These are phyloP conservation scores for Teratosphaeria destructans DNA, from an alignment of 2,329 filamentous ascomycete genomes.

Conservation along the genomic window DNA sequence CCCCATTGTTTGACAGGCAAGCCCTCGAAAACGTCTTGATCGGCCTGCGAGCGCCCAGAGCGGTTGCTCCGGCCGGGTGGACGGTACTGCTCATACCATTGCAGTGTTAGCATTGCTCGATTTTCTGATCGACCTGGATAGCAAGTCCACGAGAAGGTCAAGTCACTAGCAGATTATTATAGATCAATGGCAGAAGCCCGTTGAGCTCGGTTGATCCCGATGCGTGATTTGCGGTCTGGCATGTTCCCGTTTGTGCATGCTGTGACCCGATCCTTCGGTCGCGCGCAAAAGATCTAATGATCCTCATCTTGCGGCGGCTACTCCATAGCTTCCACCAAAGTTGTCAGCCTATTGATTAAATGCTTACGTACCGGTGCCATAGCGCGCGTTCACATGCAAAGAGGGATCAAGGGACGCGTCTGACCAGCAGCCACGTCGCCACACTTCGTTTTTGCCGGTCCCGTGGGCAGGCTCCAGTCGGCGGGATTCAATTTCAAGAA, in stretches of 20 bases:
- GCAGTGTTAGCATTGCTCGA: slow-evolving; percentile 9
- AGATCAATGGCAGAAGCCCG: not conserved
- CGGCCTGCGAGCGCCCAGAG: slow-evolving; percentile 42
- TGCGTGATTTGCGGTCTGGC: not conserved
- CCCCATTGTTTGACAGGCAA: slow-evolving; percentile 88
- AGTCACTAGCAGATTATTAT: not conserved
- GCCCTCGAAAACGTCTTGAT: slow-evolving; percentile 56
- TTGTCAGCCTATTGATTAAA: not conserved
- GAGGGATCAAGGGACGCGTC: not conserved
- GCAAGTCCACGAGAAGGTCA: not conserved
- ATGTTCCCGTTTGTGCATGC: not conserved
- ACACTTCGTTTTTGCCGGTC: not conserved
- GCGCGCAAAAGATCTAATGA: not conserved
- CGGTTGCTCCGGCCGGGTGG: slow-evolving; percentile 45
- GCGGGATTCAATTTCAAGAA: not conserved
- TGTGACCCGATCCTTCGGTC: not conserved
- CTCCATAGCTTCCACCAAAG: not conserved
- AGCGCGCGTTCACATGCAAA: not conserved
- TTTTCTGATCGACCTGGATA: not conserved
- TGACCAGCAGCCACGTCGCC: not conserved
- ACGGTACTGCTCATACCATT: slow-evolving; percentile 37
- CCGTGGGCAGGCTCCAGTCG: not conserved
- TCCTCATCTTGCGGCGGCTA: not conserved
- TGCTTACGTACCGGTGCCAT: not conserved
- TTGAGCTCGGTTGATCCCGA: not conserved